These are phyloP conservation scores for Barbatosphaeria neglecta DNA, from an alignment of 495 filamentous ascomycete species.

Conservation along the genomic window DNA sequence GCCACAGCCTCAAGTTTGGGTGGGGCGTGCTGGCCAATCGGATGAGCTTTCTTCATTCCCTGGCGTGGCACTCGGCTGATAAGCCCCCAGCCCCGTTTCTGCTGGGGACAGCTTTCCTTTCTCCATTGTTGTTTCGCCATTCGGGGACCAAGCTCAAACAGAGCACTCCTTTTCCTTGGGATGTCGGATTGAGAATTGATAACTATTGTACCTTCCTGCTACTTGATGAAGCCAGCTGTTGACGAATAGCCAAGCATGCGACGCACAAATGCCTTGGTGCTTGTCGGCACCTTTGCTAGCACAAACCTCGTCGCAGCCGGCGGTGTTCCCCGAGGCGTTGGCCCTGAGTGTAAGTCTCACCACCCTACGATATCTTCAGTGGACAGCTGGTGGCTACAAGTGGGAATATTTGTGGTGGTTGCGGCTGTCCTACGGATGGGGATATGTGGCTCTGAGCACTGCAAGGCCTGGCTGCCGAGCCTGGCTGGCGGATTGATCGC, in stretches of 20 bases:
- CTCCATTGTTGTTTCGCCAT: background rate
- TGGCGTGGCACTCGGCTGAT: too few species aligned
- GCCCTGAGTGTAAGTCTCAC: slow-evolving; percentile 25
- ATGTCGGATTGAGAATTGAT: background rate
- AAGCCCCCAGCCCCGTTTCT: too few species aligned
- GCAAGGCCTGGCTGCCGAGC: too few species aligned
- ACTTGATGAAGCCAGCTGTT: background rate
- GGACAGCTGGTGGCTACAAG: too few species aligned
- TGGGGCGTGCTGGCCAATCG: too few species aligned
- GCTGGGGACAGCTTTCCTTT: background rate
- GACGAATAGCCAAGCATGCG: slow-evolving; percentile 14
- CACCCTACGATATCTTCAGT: background rate
- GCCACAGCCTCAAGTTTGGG: too few species aligned
- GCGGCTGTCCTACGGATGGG: too few species aligned
- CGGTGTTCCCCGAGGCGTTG: slow-evolving; percentile 20
- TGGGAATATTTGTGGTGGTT: too few species aligned
- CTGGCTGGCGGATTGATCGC: too few species aligned
- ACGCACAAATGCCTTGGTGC: slow-evolving; percentile 19
- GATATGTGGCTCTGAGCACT: too few species aligned
- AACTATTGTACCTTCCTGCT: background rate
- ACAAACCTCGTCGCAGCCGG: slow-evolving; percentile 2
- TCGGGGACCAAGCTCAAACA: background rate
- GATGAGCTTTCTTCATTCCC: too few species aligned
- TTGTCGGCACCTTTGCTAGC: slow-evolving; percentile 17
- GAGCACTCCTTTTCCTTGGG: background rate